These are phyloP conservation scores for Neocallimastix lanati DNA, from an alignment of 192 early-diverging fungal species.

Conservation along the genomic window DNA sequence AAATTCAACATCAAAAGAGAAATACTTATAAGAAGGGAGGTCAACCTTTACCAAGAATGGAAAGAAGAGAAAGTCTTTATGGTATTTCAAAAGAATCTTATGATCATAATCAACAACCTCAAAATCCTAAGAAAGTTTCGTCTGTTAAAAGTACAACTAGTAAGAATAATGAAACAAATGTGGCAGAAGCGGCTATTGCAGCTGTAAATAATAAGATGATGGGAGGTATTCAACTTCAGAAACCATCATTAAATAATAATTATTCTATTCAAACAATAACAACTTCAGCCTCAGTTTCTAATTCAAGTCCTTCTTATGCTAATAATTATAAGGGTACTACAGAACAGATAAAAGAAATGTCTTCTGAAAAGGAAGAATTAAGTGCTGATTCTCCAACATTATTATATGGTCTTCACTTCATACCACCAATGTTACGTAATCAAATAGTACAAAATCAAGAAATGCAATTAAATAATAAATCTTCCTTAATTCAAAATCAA, in stretches of 20 bases:
- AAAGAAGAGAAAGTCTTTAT: background rate
- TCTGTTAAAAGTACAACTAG: background rate
- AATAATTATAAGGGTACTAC: no score
- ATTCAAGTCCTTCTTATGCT: no score
- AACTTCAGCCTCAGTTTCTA: no score
- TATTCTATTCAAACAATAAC: background rate
- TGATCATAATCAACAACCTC: background rate
- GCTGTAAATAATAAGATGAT: background rate
- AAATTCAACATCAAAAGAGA: background rate
- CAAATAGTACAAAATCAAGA: background rate
- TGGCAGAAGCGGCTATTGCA: background rate
- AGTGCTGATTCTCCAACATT: background rate
- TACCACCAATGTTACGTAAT: background rate
- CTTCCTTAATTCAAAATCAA: background rate
- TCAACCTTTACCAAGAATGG: background rate
- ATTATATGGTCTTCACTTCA: background rate
- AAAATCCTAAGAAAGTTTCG: background rate
- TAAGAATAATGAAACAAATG: background rate
- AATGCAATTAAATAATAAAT: background rate
- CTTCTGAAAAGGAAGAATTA: no score
- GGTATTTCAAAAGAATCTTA: no score
- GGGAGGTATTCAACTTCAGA: background rate
- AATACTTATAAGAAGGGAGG: background rate
- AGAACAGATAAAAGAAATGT: no score
- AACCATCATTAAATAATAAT: background rate